phyloP scores from a whole-genome alignment of 2,329 filamentous ascomycete species.

The Thelonectria rubi region DNA sequence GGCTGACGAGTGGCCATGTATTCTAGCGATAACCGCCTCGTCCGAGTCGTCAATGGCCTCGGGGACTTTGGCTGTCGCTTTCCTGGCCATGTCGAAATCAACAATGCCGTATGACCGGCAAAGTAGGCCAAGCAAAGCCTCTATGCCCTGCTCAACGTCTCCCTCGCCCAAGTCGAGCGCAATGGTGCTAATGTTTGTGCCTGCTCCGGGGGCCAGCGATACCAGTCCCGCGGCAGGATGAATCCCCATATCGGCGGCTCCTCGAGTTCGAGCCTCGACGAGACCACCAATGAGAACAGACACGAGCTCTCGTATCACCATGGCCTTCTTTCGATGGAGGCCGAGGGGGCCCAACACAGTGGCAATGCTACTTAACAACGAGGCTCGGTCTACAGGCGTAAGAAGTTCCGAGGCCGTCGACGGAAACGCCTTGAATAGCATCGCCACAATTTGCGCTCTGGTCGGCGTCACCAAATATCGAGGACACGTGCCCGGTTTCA shows the following conservation, averaged over 20 bases:
- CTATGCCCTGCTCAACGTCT: slow-evolving; percentile 73
- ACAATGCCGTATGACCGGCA: slow-evolving; percentile 73
- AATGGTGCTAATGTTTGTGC: slow-evolving; percentile 59
- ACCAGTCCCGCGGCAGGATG: slow-evolving; percentile 91
- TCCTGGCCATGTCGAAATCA: slow-evolving; percentile 52
- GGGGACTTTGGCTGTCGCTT: slow-evolving; percentile 37
- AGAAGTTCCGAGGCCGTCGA: slow-evolving; percentile 71
- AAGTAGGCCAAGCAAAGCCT: slow-evolving; percentile 67
- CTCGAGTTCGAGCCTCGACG: slow-evolving; percentile 89
- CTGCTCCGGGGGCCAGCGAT: slow-evolving; percentile 67
- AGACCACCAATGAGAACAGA: slow-evolving; percentile 84
- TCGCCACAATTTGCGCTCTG: slow-evolving; percentile 70
- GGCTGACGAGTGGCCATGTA: slow-evolving; percentile 65
- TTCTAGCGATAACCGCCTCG: slow-evolving; percentile 63
- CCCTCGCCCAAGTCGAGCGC: slow-evolving; percentile 70
- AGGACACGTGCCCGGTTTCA: slow-evolving; percentile 61
- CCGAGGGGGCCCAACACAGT: slow-evolving; percentile 84
- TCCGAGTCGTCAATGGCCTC: slow-evolving; percentile 56
- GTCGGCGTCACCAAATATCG: slow-evolving; percentile 64
- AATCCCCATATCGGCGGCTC: slow-evolving; percentile 94
- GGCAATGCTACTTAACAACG: slow-evolving; percentile 85
- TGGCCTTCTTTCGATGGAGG: slow-evolving; percentile 87
- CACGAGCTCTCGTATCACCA: slow-evolving; percentile 87
- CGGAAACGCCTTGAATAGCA: slow-evolving; percentile 76
- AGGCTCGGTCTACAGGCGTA: slow-evolving; percentile 77